Evolutionary conservation across 129 eudicot genomes (phyloP).

Genomic region (Flaveria ramosissima): DNA sequence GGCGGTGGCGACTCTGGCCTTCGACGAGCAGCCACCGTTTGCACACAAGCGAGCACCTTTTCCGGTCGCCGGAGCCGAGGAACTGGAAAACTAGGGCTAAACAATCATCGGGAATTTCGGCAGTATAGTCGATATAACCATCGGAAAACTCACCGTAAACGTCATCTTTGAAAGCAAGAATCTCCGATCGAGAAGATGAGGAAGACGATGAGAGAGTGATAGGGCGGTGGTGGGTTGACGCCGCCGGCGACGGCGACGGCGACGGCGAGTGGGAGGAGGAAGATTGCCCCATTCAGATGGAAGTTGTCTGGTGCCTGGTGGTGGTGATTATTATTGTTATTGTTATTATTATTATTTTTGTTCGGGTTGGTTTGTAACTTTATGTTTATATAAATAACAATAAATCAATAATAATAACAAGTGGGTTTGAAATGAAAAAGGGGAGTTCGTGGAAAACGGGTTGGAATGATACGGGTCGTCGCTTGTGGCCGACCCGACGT

Average conservation of each 20-base stretch:
- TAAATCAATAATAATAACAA: neutral
- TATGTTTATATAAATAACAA: neutral
- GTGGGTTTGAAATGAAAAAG: neutral
- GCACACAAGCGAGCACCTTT: conserved; percentile 63
- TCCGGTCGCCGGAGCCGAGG: conserved; percentile 64
- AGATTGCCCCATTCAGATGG: conserved; percentile 47
- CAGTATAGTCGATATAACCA: conserved; percentile 45
- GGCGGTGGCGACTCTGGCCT: conserved; percentile 74
- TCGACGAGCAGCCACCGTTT: conserved; percentile 64
- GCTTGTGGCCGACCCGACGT: neutral
- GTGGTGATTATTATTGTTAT: neutral
- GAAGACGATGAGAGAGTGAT: conserved; percentile 19
- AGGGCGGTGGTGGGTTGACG: conserved; percentile 34
- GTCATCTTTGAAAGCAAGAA: conserved; percentile 33
- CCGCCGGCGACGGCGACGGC: conserved; percentile 30
- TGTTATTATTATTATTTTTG: neutral
- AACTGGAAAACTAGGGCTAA: conserved; percentile 63
- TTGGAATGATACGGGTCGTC: conserved; percentile 19
- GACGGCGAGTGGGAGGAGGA: conserved; percentile 37
- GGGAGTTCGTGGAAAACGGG: conserved; percentile 35
- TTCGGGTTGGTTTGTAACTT: neutral
- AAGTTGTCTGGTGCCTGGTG: neutral
- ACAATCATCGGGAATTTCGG: conserved; percentile 76
- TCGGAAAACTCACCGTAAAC: conserved; percentile 43
- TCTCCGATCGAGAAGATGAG: conserved; percentile 28